These are phyloP conservation scores for Cryphonectria nitschkei DNA, from an alignment of 2,329 filamentous ascomycete genomes.

Conservation along the genomic window DNA sequence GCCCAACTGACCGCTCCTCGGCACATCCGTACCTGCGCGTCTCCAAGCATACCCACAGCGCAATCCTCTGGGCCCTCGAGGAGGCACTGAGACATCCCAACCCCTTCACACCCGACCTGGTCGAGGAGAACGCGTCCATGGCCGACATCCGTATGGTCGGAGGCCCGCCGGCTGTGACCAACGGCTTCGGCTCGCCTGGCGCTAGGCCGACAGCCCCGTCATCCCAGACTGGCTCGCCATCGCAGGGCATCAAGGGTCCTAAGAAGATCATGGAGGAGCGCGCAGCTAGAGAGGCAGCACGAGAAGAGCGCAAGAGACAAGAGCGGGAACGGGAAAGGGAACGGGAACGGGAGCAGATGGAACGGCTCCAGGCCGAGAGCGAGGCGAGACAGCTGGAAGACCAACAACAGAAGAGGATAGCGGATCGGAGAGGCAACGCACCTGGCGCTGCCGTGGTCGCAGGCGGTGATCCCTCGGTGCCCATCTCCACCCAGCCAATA, in stretches of 20 bases:
- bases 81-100: constrained; percentile 84
- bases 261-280: constrained; percentile 91
- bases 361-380: constrained; percentile 61
- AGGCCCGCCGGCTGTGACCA: constrained; percentile 56
- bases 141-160: constrained; percentile 72
- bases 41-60: constrained; percentile 82
- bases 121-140: constrained; percentile 92
- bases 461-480: constrained; percentile 32
- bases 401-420: constrained; percentile 58
- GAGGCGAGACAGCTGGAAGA: constrained; percentile 60
- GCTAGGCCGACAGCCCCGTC: constrained; percentile 53
- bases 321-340: constrained; percentile 71
- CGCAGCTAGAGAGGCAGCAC: constrained; percentile 73
- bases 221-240: constrained; percentile 57
- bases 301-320: constrained; percentile 44
- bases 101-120: constrained; percentile 78
- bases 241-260: constrained; percentile 74
- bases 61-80: constrained; percentile 90
- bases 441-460: constrained; percentile 41
- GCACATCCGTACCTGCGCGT: constrained; percentile 63
- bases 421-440: constrained; percentile 63
- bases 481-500: constrained; percentile 37
- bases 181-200: constrained; percentile 55
- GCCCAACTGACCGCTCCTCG: constrained; percentile 38
- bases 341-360: constrained; percentile 66